Percentiles rank a stretch among this genome's conserved stretches.
Evolutionary conservation across 2,329 filamentous ascomycete species (phyloP).

Genomic region (Cercospora sp.): DNA sequence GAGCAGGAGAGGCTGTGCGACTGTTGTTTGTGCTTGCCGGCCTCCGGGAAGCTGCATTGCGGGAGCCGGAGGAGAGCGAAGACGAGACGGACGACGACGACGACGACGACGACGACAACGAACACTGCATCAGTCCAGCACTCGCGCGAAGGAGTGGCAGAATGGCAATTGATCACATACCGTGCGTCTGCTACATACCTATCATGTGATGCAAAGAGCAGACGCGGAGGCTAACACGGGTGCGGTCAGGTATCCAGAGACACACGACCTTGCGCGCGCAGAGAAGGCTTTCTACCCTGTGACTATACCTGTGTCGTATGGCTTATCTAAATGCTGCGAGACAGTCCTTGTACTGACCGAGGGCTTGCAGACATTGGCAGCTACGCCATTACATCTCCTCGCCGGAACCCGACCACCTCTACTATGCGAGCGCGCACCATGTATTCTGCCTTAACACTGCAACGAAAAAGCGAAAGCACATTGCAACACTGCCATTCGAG

Average conservation of each 20-base stretch:
- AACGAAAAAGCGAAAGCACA: slow-evolving; percentile 70
- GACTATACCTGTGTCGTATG: slow-evolving; percentile 52
- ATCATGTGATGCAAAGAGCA: not conserved
- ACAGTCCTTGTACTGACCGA: not conserved
- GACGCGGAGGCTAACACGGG: slow-evolving; percentile 11
- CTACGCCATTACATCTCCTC: slow-evolving; percentile 87
- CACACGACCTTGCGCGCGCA: slow-evolving; percentile 48
- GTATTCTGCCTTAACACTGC: slow-evolving; percentile 60
- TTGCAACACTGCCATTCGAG: slow-evolving; percentile 66
- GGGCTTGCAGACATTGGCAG: slow-evolving; percentile 71
- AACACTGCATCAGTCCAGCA: slow-evolving; percentile 1
- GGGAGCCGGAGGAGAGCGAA: slow-evolving; percentile 1
- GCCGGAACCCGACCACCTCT: slow-evolving; percentile 73
- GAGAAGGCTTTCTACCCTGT: slow-evolving; percentile 50
- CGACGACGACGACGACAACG: not conserved
- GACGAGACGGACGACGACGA: not conserved
- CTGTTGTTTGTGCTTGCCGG: not conserved
- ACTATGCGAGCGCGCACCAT: slow-evolving; percentile 77
- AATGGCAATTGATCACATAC: slow-evolving; percentile 38
- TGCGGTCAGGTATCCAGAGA: slow-evolving; percentile 47
- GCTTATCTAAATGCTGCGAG: slow-evolving; percentile 41
- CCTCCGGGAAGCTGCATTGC: not conserved
- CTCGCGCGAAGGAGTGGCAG: slow-evolving; percentile 9
- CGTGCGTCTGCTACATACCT: slow-evolving; percentile 22
- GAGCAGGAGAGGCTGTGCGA: not conserved